Evolutionary conservation across 1,284 basidiomycete species (phyloP), one percentile per base, ranked within the genome.

Genomic region (Pulveroboletus ridleyi): DNA sequence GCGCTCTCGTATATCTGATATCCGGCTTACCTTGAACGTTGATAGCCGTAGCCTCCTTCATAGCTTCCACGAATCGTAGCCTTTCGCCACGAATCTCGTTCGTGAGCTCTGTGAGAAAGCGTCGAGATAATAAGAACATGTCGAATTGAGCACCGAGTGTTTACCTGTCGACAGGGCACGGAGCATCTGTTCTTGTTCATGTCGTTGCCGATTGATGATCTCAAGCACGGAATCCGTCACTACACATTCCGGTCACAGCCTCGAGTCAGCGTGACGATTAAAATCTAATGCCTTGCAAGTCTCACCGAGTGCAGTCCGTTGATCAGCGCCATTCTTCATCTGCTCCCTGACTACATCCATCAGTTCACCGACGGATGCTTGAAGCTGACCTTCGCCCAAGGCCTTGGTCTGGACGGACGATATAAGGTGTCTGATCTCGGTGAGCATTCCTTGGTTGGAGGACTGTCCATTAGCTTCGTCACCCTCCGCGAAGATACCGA

Each of bases 1-100:
- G 49, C 18, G n/a, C 23, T n/a, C 39, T 46, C 20, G 35, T 35
- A 42, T n/a, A 52, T 50, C 41, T 2, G 2, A 44, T 17, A 29
- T 25, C 56, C 6, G 46, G 74, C 85, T 77, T 75, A 92, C 92
- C 80, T 74, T 92, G 87, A 11, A 95, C 88, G 68, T 95, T 95
- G 72, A 95, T 91, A 2, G 87, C 87, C 1, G 94, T 95, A 2
- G 94, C 94, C 69, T 94, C 89, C 73, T 92, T 92, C 94, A 95
- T 96, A 22, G 94, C 92, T 70, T 96, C 94, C 15, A 95, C 90
- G 72, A 96, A 95, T 8, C 91, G 82, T 62, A 95, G 77, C 54
- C 93, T 82, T 78, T 95, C 93, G 10, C 93, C 93, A 60, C 89
- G 88, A 63, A 95, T 95, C 71, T 95, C 94, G 60, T 86, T 84